Conservation (phyloP, 768 basidiomycete genomes). For the Tricholoma hemisulphureum region DNA sequence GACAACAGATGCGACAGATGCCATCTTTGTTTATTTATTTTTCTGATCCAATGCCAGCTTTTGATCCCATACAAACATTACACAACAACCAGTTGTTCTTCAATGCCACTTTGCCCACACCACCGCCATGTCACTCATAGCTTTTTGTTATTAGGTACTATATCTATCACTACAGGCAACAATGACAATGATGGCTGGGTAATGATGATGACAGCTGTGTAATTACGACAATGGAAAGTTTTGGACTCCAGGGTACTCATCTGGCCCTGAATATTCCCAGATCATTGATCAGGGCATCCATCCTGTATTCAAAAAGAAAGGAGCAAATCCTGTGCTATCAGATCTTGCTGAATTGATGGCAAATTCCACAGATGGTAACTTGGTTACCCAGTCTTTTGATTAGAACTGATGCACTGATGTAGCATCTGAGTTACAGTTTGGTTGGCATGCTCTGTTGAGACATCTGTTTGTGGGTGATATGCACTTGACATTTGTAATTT, state of each 20-base stretch:
- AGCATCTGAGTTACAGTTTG: conserved; percentile 30
- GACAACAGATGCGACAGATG: too few relatives aligned
- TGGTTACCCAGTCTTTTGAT: conserved; percentile 29
- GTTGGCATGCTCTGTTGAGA: conserved; percentile 32
- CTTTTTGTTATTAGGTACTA: too few relatives aligned
- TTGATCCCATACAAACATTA: too few relatives aligned
- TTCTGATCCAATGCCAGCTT: too few relatives aligned
- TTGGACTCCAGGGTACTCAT: conserved; percentile 21
- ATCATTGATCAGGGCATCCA: conserved; percentile 18
- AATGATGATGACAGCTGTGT: too few relatives aligned
- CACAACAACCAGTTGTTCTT: too few relatives aligned
- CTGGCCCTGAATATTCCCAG: conserved; percentile 6
- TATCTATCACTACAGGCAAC: too few relatives aligned
- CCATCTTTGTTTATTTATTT: too few relatives aligned
- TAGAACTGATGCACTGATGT: conserved; percentile 17
- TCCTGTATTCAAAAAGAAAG: conserved; percentile 29
- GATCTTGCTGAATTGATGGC: conserved; percentile 35
- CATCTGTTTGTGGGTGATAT: conserved; percentile 17
- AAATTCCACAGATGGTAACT: conserved; percentile 34
- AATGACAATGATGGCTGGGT: too few relatives aligned
- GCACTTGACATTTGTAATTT: conserved; percentile 29
- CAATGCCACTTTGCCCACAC: too few relatives aligned
- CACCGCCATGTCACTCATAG: too few relatives aligned
- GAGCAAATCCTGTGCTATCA: conserved; percentile 32
- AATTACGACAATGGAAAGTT: too few relatives aligned